phyloP scores from a whole-genome alignment of 129 eudicot species.

The Lactuca saligna region DNA sequence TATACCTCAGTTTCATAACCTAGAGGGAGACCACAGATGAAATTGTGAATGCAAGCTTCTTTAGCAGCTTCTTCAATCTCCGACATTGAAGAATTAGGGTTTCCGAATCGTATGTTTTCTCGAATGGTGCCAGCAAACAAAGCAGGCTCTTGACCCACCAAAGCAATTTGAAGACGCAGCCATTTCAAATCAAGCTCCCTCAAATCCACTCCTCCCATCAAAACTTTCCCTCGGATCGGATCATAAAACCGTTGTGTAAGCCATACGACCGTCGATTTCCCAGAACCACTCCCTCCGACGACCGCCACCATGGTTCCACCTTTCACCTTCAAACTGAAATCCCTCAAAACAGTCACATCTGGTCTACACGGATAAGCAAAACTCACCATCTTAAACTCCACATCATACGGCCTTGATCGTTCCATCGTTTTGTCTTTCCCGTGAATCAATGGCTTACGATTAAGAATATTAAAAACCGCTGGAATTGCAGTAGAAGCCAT shows the following conservation, averaged over 20 bases:
- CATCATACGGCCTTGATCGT: constrained; percentile 43
- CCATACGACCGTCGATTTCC: constrained; percentile 63
- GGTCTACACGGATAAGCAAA: constrained; percentile 73
- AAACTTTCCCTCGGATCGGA: constrained; percentile 51
- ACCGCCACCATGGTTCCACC: constrained; percentile 61
- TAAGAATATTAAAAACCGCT: constrained; percentile 43
- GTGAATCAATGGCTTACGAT: constrained; percentile 51
- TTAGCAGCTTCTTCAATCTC: constrained; percentile 43
- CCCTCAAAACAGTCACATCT: constrained; percentile 41
- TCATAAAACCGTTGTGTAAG: constrained; percentile 66
- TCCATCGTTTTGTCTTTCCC: constrained; percentile 47
- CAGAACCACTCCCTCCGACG: constrained; percentile 79
- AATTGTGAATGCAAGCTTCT: constrained; percentile 38
- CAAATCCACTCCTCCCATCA: constrained; percentile 58
- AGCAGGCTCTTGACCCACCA: constrained; percentile 87
- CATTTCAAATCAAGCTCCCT: constrained; percentile 67
- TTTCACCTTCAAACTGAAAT: constrained; percentile 48
- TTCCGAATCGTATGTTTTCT: constrained; percentile 61
- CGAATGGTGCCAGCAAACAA: constrained; percentile 68
- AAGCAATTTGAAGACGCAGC: constrained; percentile 65
- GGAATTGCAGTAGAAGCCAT: constrained; percentile 67
- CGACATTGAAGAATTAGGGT: constrained; percentile 31
- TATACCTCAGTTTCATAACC: constrained; percentile 68
- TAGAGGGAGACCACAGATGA: constrained; percentile 66
- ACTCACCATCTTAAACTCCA: constrained; percentile 70